Conservation (phyloP, 331 rosid genomes). For the Quercus phellos region DNA sequence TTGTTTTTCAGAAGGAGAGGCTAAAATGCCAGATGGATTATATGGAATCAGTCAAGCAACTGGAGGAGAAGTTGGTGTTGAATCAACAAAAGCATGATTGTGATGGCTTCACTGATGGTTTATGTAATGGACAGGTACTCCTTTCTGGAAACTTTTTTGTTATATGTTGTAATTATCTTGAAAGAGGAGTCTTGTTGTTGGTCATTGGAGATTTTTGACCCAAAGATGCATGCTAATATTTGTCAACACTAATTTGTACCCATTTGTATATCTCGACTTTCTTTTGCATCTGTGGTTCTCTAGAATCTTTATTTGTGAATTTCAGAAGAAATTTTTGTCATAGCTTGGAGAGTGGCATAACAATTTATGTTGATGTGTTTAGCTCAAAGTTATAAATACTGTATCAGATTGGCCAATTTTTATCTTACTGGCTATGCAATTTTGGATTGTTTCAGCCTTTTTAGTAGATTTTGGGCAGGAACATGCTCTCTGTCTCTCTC, state of each 20-base stretch:
- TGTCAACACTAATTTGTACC: background rate
- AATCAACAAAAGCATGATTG: conserved; percentile 54
- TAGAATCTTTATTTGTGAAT: background rate
- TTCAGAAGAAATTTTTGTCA: background rate
- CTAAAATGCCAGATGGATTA: conserved; percentile 88
- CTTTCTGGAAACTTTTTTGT: conserved; percentile 11
- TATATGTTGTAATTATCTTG: conserved; percentile 6
- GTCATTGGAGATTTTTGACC: background rate
- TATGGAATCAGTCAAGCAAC: conserved; percentile 84
- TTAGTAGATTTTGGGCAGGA: no score
- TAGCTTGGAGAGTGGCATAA: background rate
- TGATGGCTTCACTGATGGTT: conserved; percentile 35
- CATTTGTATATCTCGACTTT: background rate
- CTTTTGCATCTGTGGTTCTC: background rate
- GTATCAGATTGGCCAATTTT: no score
- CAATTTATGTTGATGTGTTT: background rate
- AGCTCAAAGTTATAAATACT: no score
- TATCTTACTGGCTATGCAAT: no score
- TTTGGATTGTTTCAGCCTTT: no score
- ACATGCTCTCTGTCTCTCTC: no score
- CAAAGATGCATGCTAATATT: background rate
- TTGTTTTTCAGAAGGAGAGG: conserved; percentile 68
- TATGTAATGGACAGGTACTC: conserved; percentile 53
- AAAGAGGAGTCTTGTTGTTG: conserved; percentile 10
- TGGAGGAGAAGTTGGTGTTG: conserved; percentile 88